A percentile compares a stretch with the other conserved stretches of the same genome.
Evolutionary conservation across 2,329 filamentous ascomycete species (phyloP).

Genomic region (Aphanoascus verrucosus): DNA sequence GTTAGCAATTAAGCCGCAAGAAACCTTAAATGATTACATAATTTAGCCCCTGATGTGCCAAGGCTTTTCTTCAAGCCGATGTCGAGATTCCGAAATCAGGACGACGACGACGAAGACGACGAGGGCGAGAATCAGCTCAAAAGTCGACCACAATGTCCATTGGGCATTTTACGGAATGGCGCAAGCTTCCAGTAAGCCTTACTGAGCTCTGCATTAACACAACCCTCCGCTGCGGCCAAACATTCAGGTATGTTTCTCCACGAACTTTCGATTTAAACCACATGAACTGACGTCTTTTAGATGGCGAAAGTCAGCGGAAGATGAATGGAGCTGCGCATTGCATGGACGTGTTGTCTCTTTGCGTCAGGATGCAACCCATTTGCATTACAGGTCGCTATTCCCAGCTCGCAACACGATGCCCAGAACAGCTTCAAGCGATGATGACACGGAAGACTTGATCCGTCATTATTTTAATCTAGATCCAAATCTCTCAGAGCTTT

Average conservation of each 20-base stretch:
- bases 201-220: conserved; percentile 90
- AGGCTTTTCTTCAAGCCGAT: not conserved
- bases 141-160: conserved; percentile 25
- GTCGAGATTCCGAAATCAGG: not conserved
- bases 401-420: conserved; percentile 20
- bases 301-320: conserved; percentile 70
- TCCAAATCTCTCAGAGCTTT: conserved; percentile 64
- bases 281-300: conserved; percentile 33
- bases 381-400: conserved; percentile 69
- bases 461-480: conserved; percentile 78
- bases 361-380: conserved; percentile 64
- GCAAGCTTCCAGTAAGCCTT: conserved; percentile 69
- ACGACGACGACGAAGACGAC: not conserved
- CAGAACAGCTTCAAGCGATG: conserved; percentile 28
- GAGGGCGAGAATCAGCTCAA: not conserved
- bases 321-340: conserved; percentile 85
- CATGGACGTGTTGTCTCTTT: conserved; percentile 75
- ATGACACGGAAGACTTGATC: conserved; percentile 64
- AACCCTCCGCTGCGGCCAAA: conserved; percentile 86
- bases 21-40: not conserved
- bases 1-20: not conserved
- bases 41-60: not conserved
- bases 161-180: conserved; percentile 62
- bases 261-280: too few species aligned
- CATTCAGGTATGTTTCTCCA: conserved; percentile 51